A percentile compares a stretch with the other conserved stretches of the same genome.
Evolutionary conservation across 2,329 filamentous ascomycete species (phyloP).

Genomic region (Cytospora mali): DNA sequence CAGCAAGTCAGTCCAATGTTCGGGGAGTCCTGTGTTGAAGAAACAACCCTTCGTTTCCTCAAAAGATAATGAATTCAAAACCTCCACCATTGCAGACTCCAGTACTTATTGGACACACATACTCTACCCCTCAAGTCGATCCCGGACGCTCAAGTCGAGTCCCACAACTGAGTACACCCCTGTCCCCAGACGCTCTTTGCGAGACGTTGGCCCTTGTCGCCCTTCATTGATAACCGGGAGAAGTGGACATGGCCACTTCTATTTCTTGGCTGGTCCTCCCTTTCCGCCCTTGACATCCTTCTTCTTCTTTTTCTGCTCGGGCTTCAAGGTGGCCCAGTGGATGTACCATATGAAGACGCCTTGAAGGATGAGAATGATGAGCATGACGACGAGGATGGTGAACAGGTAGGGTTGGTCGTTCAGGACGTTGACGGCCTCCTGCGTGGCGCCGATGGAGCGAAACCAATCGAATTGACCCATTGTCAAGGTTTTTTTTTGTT

Average conservation of each 20-base stretch:
- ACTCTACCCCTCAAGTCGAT: neutral
- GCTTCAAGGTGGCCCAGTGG: slow-evolving; percentile 62
- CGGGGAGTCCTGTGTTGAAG: neutral
- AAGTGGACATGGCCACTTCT: neutral
- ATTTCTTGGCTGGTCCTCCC: slow-evolving; percentile 27
- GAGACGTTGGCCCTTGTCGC: neutral
- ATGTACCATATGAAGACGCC: slow-evolving; percentile 58
- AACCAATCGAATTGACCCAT: slow-evolving; percentile 63
- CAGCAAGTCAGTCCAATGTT: neutral
- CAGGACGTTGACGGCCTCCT: slow-evolving; percentile 59
- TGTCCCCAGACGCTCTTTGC: neutral
- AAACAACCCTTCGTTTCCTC: neutral
- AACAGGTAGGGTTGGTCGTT: slow-evolving; percentile 65
- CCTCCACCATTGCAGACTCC: neutral
- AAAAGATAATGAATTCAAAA: neutral
- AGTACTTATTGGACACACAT: neutral
- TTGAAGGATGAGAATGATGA: slow-evolving; percentile 52
- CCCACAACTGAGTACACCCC: neutral
- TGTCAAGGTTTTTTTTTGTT: slow-evolving; percentile 26
- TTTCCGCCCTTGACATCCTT: slow-evolving; percentile 35
- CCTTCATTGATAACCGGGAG: no score
- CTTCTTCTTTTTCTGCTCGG: slow-evolving; percentile 59
- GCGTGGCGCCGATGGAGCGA: slow-evolving; percentile 57
- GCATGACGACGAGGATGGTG: slow-evolving; percentile 57
- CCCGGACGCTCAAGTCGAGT: neutral